A percentile compares a stretch with the other conserved stretches of the same genome.
Evolutionary conservation across 306 rosid genomes (phyloP).

Genomic region (Morella rubra): DNA sequence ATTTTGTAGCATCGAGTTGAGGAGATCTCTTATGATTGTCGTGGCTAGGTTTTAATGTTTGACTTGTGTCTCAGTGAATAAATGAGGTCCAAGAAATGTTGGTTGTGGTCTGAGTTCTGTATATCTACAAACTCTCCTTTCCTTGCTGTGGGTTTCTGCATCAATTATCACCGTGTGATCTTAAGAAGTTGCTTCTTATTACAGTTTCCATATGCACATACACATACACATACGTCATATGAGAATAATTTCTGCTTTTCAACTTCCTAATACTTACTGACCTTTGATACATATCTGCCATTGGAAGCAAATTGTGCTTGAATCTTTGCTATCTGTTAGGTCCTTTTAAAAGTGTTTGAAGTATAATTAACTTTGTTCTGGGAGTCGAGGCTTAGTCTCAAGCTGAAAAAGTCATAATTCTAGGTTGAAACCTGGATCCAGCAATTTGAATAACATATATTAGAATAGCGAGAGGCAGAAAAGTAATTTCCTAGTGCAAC

Average conservation of each 20-base stretch:
- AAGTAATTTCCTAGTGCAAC: not conserved
- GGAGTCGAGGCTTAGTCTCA: not conserved
- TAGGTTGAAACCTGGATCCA: not conserved
- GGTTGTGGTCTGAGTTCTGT: conserved; percentile 5
- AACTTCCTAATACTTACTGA: not conserved
- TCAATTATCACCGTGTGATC: conserved; percentile 1
- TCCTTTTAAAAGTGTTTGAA: not conserved
- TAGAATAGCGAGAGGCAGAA: not conserved
- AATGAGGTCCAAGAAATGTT: not conserved
- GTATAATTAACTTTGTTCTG: not conserved
- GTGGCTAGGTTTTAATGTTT: not conserved
- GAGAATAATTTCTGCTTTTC: not conserved
- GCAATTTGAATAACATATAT: not conserved
- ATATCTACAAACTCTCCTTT: conserved; percentile 4
- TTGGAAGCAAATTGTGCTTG: not conserved
- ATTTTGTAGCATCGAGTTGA: not conserved
- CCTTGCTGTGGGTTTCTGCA: not conserved
- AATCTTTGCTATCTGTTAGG: not conserved
- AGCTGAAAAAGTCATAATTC: not conserved
- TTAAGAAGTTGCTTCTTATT: not conserved
- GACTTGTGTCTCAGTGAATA: not conserved
- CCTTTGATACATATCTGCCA: not conserved
- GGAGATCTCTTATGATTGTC: conserved; percentile 3
- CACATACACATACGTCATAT: not conserved
- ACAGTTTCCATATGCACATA: not conserved